Evolutionary conservation across 164 flowering plant species (phyloP).

Genomic region (Annona squamosa): DNA sequence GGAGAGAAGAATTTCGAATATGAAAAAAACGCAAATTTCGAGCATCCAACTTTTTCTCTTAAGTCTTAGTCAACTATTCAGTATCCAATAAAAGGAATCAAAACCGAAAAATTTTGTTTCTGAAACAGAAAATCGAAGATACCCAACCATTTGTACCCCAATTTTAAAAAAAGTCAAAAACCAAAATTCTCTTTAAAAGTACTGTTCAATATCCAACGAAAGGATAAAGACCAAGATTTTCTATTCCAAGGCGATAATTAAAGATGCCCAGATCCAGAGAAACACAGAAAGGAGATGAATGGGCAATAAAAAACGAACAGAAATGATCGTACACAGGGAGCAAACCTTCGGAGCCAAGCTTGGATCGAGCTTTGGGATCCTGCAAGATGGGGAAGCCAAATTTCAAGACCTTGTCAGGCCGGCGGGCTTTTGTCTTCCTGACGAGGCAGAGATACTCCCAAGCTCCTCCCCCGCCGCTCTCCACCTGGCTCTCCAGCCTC

Average conservation of each 20-base stretch:
- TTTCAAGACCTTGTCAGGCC: slow-evolving; percentile 79
- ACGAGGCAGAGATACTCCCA: slow-evolving; percentile 94
- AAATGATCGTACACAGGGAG: background rate
- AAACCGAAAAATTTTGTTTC: no score
- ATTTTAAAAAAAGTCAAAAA: no score
- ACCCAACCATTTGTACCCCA: no score
- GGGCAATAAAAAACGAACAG: background rate
- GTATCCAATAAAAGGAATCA: no score
- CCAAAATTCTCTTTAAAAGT: no score
- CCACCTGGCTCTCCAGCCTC: slow-evolving; percentile 77
- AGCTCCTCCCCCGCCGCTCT: slow-evolving; percentile 91
- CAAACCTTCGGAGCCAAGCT: slow-evolving; percentile 71
- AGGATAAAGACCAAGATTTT: background rate
- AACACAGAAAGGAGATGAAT: background rate
- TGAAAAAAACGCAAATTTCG: no score
- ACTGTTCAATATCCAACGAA: background rate
- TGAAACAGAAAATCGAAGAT: no score
- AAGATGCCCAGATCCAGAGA: background rate
- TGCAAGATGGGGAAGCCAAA: slow-evolving; percentile 66
- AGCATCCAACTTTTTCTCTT: no score
- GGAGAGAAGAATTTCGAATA: no score
- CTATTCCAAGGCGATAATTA: background rate
- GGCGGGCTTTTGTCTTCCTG: slow-evolving; percentile 78
- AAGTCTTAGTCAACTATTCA: no score
- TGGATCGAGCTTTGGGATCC: slow-evolving; percentile 66